Evolutionary conservation across 2,329 filamentous ascomycete species (phyloP), one percentile per base, ranked within the genome.

Genomic region (Tolypocladium nubicola): DNA sequence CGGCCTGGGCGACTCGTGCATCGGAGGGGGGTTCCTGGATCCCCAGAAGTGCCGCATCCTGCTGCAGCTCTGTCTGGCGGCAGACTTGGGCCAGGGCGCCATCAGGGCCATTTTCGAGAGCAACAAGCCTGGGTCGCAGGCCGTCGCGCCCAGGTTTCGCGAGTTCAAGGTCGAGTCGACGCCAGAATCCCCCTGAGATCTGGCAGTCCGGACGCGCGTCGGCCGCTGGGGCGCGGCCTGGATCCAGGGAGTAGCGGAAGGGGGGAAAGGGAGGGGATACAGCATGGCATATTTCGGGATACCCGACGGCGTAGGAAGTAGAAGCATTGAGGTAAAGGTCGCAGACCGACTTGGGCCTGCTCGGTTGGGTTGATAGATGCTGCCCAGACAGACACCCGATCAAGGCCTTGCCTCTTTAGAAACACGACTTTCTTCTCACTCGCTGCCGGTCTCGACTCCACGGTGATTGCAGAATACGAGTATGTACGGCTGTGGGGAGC

Each of bases 21-120:
- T 59, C 52, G 75, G 76, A 1, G 75, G 75, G 52, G 80, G 80
- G 0, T 80, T 78, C 59, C 72, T 82, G 49, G 82, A 82, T 61
- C 80, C 81, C 4, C 75, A 79, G 61, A 82, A 83, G 67, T 75
- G 78, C 37, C 74, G 79, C 47, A 75, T 84, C 26, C 66, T 82
- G 66, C 66, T 83, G 60, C 74, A 77, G 64, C 68, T 77, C 19
- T 73, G 70, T 53, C 66, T 66, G 53, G 70, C 62, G 65, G 64
- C 57, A 41, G 64, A 64, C 14, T 62, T 70, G 58, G 61, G 62
- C n/a, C 58, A 56, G 21, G 60, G 62, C n/a, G 61, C 63, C 54
- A 68, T 70, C 60, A 63, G 61, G 21, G 58, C 58, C 45, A 57
- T 67, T 14, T 71, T 71, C 58, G 66, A 69, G 57, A 33, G 50